Base-by-base conservation (phyloP, 1,139 yeast genomes). In the Yamadazyma dushanensis region DNA sequence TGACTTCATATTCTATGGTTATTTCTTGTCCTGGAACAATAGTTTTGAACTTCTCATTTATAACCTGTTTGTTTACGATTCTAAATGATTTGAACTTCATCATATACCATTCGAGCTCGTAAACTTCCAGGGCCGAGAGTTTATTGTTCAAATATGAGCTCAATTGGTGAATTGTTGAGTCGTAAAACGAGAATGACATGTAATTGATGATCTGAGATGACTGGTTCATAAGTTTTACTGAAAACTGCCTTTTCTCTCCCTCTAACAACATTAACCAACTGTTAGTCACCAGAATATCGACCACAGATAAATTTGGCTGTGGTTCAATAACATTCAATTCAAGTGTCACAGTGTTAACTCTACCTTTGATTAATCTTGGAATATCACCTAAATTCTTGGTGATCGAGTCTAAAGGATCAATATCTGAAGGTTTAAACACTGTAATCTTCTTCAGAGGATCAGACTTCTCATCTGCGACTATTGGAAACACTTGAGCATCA, bases 231-330 rank as follows among this genome's bases (percentile, higher is more conserved):
- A 87, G 59, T 1, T 63, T 57, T 3, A 86, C 59, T 0, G 71
- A 60, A 39, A 85, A 77, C 3, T 58, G 50, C 36, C 68, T 69
- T 34, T 65, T 63, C 47, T 88, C 95, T 5, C 96, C 96, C 51
- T 87, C 95, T 16, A 87, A 58, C n/a, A 87, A 57, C 88, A 86
- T 82, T 3, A 83, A 51, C 80, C 87, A 81, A 3, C 80, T 79
- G 49, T 80, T 81, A 22, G 75, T 70, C 6, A 84, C 66, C 53
- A 80, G 74, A 5, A 77, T 60, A 28, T 73, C 69, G 1, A 76
- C 61, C 6, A 83, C 55, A 2, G 78, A 70, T 32, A 87, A 60
- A 7, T 71, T 61, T 0, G 95, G 95, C 49, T 86, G 90, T 0
- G 83, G 76, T 1, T 80, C 73, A 11, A 83, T 67, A 0, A 84